A percentile compares a stretch with the other conserved stretches of the same genome.
These are phyloP conservation scores for Backusella tarrabulga DNA, from an alignment of 192 early-diverging fungal species.

Conservation along the genomic window DNA sequence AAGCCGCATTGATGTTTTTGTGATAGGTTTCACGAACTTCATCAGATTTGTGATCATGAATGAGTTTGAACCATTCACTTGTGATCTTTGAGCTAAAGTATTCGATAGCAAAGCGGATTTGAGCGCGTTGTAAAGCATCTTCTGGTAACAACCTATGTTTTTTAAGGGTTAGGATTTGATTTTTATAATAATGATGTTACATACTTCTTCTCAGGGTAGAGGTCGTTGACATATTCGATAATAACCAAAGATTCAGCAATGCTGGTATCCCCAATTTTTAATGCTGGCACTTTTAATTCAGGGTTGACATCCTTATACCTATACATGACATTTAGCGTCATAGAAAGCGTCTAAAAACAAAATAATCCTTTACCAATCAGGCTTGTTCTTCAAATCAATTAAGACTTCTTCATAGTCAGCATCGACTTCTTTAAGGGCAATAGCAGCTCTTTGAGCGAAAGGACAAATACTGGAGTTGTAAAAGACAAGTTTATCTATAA, in stretches of 20 bases:
- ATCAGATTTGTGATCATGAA: constrained; percentile 12
- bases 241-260: constrained; percentile 69
- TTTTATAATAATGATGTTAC: constrained; percentile 5
- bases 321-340: not conserved
- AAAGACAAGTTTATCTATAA: constrained; percentile 47
- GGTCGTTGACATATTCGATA: constrained; percentile 62
- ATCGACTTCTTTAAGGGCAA: constrained; percentile 57
- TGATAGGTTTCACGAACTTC: constrained; percentile 24
- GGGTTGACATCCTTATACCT: constrained; percentile 63
- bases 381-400: constrained; percentile 68
- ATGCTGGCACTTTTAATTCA: constrained; percentile 65
- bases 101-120: constrained; percentile 45
- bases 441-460: constrained; percentile 64
- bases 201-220: constrained; percentile 53
- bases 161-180: no score
- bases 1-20: constrained; percentile 25
- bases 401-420: constrained; percentile 49
- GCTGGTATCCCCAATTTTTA: constrained; percentile 50
- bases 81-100: constrained; percentile 32
- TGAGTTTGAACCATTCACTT: constrained; percentile 26
- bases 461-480: constrained; percentile 60
- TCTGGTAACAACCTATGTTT: constrained; percentile 39
- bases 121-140: constrained; percentile 42
- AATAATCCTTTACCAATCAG: constrained; percentile 46
- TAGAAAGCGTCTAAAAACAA: not conserved